Base-by-base conservation (phyloP, 169 alveolate species). In the Babesia sp. region DNA sequence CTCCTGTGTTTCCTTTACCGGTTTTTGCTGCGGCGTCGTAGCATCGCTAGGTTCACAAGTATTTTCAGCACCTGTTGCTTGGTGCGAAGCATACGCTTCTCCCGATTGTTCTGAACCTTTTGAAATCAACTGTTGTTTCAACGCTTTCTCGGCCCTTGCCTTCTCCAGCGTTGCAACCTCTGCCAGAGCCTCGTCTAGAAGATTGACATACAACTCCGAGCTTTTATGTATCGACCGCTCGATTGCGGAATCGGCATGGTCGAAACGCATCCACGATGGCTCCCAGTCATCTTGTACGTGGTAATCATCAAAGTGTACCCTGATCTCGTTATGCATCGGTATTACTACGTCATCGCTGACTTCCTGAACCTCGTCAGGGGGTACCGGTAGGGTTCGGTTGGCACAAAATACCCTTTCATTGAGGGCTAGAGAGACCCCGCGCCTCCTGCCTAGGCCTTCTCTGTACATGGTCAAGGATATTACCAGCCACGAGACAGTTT, bases 371-470 rank as follows among this genome's bases (percentile, higher is more conserved):
- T 24, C 36, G 16, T 31, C 16, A 18, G 44, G 18, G 29, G 86
- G 82, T 24, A 78, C 73, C 18, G 14, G 24, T 20, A 78, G 7
- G 33, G 56, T 51, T 18, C 79, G 82, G 24, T 78, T 51, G 37
- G 37, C 73, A 3, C 39, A 26, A 24, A 78, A 66, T 20, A 66
- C 64, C 33, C 45, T 22, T 50, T 78, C 86, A 58, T 69, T 53
- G 26, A 78, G 66, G 71, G 33, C 44, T 44, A 78, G 56, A n/a
- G 86, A 46, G 33, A 57, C 73, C 57, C 57, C 66, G 26, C 66
- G 60, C 41, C 75, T 68, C 42, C 67, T 24, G 28, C 31, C 45
- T 20, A 14, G 26, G 61, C 58, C 29, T 2, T 55, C 59, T 4
- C 29, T 56, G 48, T 29, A 22, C 79, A 69, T 69, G 18, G 7